Evolutionary conservation across 768 basidiomycete species (phyloP).

Genomic region (Serendipita indica): DNA sequence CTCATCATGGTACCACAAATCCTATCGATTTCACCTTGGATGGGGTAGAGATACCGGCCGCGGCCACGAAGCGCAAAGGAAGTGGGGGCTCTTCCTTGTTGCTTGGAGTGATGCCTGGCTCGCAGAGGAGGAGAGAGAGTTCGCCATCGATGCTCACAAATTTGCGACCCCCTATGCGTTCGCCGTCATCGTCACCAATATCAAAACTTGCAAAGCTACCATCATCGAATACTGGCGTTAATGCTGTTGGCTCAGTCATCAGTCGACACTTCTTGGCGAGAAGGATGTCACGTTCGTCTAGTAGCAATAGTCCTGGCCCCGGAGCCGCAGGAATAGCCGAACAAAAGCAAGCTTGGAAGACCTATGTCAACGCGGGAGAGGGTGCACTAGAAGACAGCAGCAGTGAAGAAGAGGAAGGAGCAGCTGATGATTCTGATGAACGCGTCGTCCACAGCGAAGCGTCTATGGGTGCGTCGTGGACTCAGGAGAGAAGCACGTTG

Average conservation of each 20-base stretch:
- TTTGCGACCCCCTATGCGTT: neutral
- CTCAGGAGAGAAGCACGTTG: neutral
- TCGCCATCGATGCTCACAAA: neutral
- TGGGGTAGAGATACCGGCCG: no score
- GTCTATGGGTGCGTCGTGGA: neutral
- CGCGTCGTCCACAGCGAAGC: neutral
- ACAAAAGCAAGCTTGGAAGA: neutral
- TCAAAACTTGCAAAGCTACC: neutral
- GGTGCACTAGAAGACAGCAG: conserved; percentile 27
- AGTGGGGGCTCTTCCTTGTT: neutral
- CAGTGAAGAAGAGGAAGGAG: conserved; percentile 21
- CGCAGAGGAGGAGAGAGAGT: neutral
- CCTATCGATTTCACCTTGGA: no score
- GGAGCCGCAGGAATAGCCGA: neutral
- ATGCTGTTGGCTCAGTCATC: neutral
- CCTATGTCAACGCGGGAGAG: neutral
- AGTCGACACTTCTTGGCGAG: neutral
- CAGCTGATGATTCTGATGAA: conserved; percentile 16
- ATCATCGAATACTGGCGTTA: neutral
- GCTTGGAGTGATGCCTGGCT: neutral
- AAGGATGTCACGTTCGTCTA: neutral
- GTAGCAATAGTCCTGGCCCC: neutral
- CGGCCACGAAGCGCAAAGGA: neutral
- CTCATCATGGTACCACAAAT: neutral
- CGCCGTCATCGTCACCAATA: neutral